A percentile compares a stretch with the other conserved stretches of the same genome.
phyloP scores from a whole-genome alignment of 2,329 filamentous ascomycete genomes.

The Neonectria neomacrospora region DNA sequence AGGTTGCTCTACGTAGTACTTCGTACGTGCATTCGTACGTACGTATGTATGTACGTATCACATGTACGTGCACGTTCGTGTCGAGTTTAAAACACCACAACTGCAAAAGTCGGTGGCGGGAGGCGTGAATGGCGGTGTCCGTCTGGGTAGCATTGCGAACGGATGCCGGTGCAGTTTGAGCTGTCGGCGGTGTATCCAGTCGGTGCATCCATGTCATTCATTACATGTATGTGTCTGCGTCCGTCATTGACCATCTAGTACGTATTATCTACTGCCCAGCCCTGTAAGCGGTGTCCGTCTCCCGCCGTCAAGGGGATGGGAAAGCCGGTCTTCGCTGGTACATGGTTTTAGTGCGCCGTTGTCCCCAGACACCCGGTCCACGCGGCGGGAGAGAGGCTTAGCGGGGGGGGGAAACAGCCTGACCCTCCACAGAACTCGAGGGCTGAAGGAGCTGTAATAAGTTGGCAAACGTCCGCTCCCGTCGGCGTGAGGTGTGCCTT shows the following conservation, averaged over 20 bases:
- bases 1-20: background rate
- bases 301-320: background rate
- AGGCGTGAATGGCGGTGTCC: background rate
- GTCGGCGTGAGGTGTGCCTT: background rate
- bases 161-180: background rate
- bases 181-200: too few species aligned
- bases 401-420: background rate
- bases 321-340: background rate
- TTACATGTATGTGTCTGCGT: too few species aligned
- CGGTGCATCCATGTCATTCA: background rate
- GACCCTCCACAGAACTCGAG: background rate
- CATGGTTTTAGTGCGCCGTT: background rate
- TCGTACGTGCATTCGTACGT: too few species aligned
- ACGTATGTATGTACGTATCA: too few species aligned
- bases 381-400: background rate
- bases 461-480: too few species aligned
- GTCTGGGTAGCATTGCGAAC: background rate
- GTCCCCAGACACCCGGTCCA: constrained; percentile 8
- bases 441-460: background rate
- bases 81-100: too few species aligned
- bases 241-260: too few species aligned
- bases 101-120: background rate
- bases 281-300: background rate
- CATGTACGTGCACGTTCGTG: too few species aligned
- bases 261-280: too few species aligned